A percentile compares a stretch with the other conserved stretches of the same genome.
These are phyloP conservation scores for Camillea tinctor DNA, from an alignment of 2,329 filamentous ascomycete species.

Conservation along the genomic window DNA sequence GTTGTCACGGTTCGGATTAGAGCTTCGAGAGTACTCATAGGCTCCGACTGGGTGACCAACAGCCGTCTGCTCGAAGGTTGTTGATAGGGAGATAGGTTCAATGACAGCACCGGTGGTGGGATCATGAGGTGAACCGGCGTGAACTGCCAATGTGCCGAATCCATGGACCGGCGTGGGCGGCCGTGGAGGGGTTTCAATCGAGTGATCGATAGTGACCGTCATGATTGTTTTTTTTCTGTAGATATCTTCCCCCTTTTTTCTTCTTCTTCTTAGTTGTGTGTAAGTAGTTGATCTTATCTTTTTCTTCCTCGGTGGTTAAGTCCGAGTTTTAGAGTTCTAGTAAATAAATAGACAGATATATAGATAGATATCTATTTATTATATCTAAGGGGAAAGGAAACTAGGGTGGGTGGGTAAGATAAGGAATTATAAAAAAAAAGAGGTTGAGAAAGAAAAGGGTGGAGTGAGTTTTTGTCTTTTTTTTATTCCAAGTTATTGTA, in stretches of 20 bases:
- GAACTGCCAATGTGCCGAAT: conserved; percentile 93
- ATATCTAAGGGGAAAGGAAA: background rate
- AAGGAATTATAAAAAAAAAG: background rate
- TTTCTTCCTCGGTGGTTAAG: no score
- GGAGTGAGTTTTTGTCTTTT: no score
- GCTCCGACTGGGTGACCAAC: conserved; percentile 84
- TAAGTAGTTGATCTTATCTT: background rate
- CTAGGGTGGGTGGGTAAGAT: no score
- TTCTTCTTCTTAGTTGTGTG: conserved; percentile 2
- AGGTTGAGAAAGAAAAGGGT: background rate
- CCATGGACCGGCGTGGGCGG: conserved; percentile 71
- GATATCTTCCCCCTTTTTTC: no score
- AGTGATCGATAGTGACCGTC: conserved; percentile 31
- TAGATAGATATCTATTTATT: no score
- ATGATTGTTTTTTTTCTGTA: conserved; percentile 10
- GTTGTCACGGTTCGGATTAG: conserved; percentile 93
- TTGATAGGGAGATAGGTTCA: conserved; percentile 91
- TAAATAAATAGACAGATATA: no score
- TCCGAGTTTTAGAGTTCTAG: no score
- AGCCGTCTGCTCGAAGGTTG: conserved; percentile 88
- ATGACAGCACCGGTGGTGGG: conserved; percentile 93
- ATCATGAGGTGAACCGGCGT: conserved; percentile 89
- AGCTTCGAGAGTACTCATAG: conserved; percentile 91
- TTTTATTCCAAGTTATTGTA: background rate
- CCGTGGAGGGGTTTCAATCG: conserved; percentile 71